phyloP scores from a whole-genome alignment of 2,329 filamentous ascomycete species.

The Akanthomyces dipterigenus region DNA sequence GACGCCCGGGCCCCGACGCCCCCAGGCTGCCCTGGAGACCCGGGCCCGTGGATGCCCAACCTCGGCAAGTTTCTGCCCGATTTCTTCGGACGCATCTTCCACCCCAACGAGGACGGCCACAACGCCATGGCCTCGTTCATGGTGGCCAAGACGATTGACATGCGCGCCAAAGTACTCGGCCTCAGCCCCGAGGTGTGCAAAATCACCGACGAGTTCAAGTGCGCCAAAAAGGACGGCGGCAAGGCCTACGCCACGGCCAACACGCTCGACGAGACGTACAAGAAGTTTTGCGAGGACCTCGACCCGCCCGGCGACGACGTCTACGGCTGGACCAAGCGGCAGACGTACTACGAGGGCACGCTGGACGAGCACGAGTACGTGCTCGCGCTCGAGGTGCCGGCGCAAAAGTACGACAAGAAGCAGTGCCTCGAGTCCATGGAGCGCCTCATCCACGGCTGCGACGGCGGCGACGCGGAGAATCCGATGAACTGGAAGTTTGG shows the following conservation, averaged over 20 bases:
- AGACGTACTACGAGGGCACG: conserved; percentile 22
- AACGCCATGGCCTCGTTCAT: conserved; percentile 23
- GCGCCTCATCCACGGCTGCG: conserved; percentile 23
- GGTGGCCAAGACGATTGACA: conserved; percentile 14
- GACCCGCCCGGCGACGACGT: conserved; percentile 12
- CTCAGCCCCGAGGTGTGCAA: conserved; percentile 11
- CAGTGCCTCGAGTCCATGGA: conserved; percentile 17
- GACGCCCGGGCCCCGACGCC: conserved; percentile 19
- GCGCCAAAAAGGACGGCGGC: conserved; percentile 19
- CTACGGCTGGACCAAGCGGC: neutral
- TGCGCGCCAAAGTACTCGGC: conserved; percentile 18
- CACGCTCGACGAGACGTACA: conserved; percentile 20
- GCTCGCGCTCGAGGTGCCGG: conserved; percentile 13
- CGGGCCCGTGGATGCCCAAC: no score
- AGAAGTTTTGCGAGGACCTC: conserved; percentile 23
- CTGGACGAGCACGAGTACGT: conserved; percentile 21
- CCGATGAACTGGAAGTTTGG: conserved; percentile 26
- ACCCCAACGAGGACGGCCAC: conserved; percentile 25
- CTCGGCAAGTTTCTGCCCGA: conserved; percentile 21
- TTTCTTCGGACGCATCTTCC: conserved; percentile 24
- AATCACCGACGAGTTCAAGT: conserved; percentile 19
- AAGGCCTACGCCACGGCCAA: conserved; percentile 19
- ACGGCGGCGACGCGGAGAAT: conserved; percentile 20
- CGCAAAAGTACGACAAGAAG: conserved; percentile 13
- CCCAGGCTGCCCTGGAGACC: conserved; percentile 23